Conservation (phyloP, 1,284 basidiomycete genomes). For the Sporisorium reilianum region DNA sequence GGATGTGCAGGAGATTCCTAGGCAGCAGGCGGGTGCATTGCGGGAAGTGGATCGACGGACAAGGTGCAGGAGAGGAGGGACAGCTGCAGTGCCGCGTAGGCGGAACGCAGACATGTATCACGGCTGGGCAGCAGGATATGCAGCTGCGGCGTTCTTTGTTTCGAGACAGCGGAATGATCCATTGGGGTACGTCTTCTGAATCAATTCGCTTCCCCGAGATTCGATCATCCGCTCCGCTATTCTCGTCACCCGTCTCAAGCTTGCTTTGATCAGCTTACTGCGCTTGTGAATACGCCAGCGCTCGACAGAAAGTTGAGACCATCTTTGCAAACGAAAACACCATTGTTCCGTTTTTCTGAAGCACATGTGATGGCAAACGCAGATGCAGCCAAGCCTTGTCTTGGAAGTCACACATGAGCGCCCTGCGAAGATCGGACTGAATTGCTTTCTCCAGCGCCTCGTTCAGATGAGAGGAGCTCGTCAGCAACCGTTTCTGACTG, state of each 20-base stretch:
- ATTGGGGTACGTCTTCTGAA: slow-evolving; percentile 37
- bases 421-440: no score
- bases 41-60: slow-evolving; percentile 11
- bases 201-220: background rate
- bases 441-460: background rate
- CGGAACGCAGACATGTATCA: slow-evolving; percentile 2
- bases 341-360: background rate
- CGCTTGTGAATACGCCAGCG: background rate
- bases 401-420: no score
- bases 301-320: slow-evolving; percentile 9
- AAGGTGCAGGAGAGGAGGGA: slow-evolving; percentile 6
- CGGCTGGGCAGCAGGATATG: background rate
- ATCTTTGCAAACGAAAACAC: slow-evolving; percentile 5
- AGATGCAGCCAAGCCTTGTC: background rate
- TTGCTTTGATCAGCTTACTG: slow-evolving; percentile 1
- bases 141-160: slow-evolving; percentile 7
- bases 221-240: background rate
- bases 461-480: background rate
- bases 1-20: slow-evolving; percentile 40
- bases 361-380: background rate
- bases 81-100: background rate
- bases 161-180: slow-evolving; percentile 16
- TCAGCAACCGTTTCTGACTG: slow-evolving; percentile 23
- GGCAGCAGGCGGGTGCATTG: slow-evolving; percentile 49
- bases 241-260: background rate